These are phyloP conservation scores for Metschnikowia picachoensis DNA, from an alignment of 805 yeast genomes.

Conservation along the genomic window DNA sequence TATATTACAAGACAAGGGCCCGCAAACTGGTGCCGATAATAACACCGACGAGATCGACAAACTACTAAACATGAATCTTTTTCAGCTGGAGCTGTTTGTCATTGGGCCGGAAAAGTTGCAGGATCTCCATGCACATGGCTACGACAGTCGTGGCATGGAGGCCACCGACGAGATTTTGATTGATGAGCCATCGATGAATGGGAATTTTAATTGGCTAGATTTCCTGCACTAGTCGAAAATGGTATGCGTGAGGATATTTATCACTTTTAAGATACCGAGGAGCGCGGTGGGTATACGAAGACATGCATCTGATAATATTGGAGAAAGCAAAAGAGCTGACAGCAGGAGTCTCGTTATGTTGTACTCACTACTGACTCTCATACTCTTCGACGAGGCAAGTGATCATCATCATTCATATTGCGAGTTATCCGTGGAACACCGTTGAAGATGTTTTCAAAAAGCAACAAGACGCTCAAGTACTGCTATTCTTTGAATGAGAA, in stretches of 20 bases:
- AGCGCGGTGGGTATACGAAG: too few relatives aligned
- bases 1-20: not conserved
- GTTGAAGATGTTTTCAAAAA: too few relatives aligned
- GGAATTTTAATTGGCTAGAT: conserved; percentile 36
- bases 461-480: too few relatives aligned
- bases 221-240: conserved; percentile 14
- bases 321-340: not conserved
- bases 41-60: conserved; percentile 38
- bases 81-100: conserved; percentile 31
- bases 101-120: conserved; percentile 19
- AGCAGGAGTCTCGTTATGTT: not conserved
- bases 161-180: conserved; percentile 33
- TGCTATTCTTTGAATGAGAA: too few relatives aligned
- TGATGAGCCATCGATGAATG: conserved; percentile 17
- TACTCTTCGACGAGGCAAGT: not conserved
- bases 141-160: conserved; percentile 21
- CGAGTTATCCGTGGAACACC: too few relatives aligned
- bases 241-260: not conserved
- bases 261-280: too few relatives aligned
- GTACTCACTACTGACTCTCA: not conserved
- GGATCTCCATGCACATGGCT: conserved; percentile 7
- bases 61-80: conserved; percentile 36
- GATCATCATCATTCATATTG: not conserved
- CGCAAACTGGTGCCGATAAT: conserved; percentile 9
- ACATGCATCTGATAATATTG: not conserved